Evolutionary conservation across 2,329 filamentous ascomycete species (phyloP).

Genomic region (Aspergillus glaucus): DNA sequence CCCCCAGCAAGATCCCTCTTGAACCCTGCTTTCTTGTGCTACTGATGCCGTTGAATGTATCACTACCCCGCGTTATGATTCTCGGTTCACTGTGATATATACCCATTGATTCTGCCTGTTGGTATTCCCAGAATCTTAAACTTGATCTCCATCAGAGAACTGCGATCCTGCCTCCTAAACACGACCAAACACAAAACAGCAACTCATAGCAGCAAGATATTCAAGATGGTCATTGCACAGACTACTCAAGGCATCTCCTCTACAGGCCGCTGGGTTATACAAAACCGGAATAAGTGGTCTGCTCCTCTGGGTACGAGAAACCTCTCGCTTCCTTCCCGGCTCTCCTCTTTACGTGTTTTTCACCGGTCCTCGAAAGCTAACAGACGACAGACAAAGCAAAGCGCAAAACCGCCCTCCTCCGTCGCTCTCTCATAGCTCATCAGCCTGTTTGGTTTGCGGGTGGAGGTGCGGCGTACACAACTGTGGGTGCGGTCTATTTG

Average conservation of each 20-base stretch:
- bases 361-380: neutral
- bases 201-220: too few relatives aligned
- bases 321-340: too few relatives aligned
- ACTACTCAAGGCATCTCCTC: too few relatives aligned
- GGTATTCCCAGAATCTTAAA: too few relatives aligned
- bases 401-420: neutral
- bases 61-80: neutral
- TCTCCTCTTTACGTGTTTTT: too few relatives aligned
- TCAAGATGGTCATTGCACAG: too few relatives aligned
- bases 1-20: neutral
- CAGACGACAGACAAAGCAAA: neutral
- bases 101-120: too few relatives aligned
- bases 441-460: conserved; percentile 28
- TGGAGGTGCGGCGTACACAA: conserved; percentile 25
- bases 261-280: too few relatives aligned
- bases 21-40: neutral
- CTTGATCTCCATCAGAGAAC: neutral
- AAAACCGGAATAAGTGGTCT: too few relatives aligned
- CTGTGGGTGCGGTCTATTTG: conserved; percentile 24
- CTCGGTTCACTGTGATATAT: neutral
- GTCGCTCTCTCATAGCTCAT: conserved; percentile 11
- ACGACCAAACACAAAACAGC: too few relatives aligned
- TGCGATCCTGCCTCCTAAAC: too few relatives aligned
- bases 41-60: neutral
- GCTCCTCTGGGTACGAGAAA: too few relatives aligned